phyloP scores from a whole-genome alignment of 352 stramenopile genomes.

The Phytopythium aichiense region DNA sequence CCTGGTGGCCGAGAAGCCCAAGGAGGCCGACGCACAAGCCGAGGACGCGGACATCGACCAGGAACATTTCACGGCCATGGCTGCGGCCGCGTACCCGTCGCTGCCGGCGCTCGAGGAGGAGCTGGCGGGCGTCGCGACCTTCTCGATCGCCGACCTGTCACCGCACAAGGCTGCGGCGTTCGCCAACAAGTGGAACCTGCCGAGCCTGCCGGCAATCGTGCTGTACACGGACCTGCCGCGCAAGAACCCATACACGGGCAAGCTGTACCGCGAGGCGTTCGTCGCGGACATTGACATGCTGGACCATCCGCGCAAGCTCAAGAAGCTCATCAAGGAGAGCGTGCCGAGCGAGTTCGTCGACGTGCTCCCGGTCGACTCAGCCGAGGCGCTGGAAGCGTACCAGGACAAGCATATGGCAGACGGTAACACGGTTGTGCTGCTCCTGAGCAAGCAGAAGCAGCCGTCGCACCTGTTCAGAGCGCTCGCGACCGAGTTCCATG shows the following conservation, averaged over 20 bases:
- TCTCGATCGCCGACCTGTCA: constrained; percentile 40
- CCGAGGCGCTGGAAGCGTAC: constrained; percentile 20
- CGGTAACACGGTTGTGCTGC: constrained; percentile 30
- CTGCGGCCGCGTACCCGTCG: constrained; percentile 27
- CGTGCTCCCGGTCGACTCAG: constrained; percentile 16
- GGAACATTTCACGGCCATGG: constrained; percentile 22
- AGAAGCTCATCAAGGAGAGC: constrained; percentile 57
- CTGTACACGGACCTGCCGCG: constrained; percentile 60
- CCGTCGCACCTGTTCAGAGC: constrained; percentile 56
- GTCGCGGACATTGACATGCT: constrained; percentile 28
- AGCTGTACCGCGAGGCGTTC: constrained; percentile 49
- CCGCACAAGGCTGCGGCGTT: constrained; percentile 24
- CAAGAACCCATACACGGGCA: constrained; percentile 71
- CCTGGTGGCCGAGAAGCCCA: constrained; percentile 19
- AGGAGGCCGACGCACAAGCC: neutral
- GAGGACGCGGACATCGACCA: constrained; percentile 3
- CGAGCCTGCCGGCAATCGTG: constrained; percentile 41
- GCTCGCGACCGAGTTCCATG: constrained; percentile 52
- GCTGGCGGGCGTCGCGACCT: constrained; percentile 35
- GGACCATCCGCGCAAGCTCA: constrained; percentile 46
- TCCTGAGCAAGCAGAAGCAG: constrained; percentile 63
- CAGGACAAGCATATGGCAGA: constrained; percentile 11
- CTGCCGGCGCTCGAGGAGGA: constrained; percentile 36
- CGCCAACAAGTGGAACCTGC: constrained; percentile 52
- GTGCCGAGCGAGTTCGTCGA: constrained; percentile 50